Base-by-base conservation (phyloP, 495 filamentous ascomycete genomes). In the Amphirosellinia nigrospora region DNA sequence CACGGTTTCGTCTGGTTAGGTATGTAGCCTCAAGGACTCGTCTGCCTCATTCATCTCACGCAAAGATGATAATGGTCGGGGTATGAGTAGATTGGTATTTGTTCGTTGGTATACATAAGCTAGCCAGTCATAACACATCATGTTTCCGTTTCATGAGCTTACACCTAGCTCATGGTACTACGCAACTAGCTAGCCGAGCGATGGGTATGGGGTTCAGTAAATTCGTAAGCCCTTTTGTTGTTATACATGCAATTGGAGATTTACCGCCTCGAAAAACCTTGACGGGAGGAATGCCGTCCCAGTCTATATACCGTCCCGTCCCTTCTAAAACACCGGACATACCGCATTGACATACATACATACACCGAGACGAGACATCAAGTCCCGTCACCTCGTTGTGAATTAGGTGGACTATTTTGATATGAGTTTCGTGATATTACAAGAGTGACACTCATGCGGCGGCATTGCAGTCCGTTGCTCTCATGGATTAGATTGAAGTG, bases 191-290 rank as follows among this genome's bases (percentile, higher is more conserved):
- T 58, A 4, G 11, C 55, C 13, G 55, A 36, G 55, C 6, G 10
- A 36, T 4, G 53, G 30, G 10, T 8, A 36, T 21, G n/a, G 6
- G 19, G 19, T 21, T 46, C 45, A n/a, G 21, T 8, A 48, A 8
- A 10, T 36, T 34, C 16, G 32, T 16, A 6, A n/a, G n/a, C 4
- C 32, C 19, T 60, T 36, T 13, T 45, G 38, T 62, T 62, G 59
- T 62, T 62, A 26, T 62, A 62, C 59, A 45, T 46, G 36, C 13
- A 30, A 19, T 45, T 62, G 59, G 59, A 62, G 59, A 62, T 62
- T 62, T 5, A n/a, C 19, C 13, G 39, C 15, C 39, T 45, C 11
- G 23, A 30, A 30, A 62, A 23, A 26, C 39, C 23, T 62, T 15
- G 16, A n/a, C 15, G 1, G 4, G 23, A 39, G 36, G 55, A 36